Conservation (phyloP, 768 basidiomycete species). For the Boletellus ananiceps region DNA sequence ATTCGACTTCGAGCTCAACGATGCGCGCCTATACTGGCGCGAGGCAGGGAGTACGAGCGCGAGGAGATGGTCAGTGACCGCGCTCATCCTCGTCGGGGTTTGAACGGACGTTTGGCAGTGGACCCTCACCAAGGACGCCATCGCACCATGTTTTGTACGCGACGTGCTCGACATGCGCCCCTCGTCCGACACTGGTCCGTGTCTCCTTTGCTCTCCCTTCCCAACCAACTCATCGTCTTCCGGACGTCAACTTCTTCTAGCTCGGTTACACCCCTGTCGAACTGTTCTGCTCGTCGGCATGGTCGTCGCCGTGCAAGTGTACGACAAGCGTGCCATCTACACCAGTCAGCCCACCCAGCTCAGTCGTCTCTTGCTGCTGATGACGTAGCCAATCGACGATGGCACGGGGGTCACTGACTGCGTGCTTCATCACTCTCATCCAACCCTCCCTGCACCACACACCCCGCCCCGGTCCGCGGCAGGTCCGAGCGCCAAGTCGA, state of each 20-base stretch:
- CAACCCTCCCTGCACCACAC: slow-evolving; percentile 17
- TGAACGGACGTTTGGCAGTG: slow-evolving; percentile 37
- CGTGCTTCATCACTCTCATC: slow-evolving; percentile 38
- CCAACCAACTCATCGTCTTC: neutral
- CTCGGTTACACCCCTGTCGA: slow-evolving; percentile 65
- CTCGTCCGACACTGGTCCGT: slow-evolving; percentile 30
- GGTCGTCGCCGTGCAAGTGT: slow-evolving; percentile 56
- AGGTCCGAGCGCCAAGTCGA: slow-evolving; percentile 2
- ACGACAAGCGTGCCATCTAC: slow-evolving; percentile 59
- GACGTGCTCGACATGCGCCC: slow-evolving; percentile 49
- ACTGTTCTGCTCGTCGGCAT: slow-evolving; percentile 57
- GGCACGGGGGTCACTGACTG: slow-evolving; percentile 74
- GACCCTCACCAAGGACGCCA: slow-evolving; percentile 53
- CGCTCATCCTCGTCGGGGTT: slow-evolving; percentile 3
- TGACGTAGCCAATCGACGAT: slow-evolving; percentile 58
- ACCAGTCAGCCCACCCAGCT: slow-evolving; percentile 35
- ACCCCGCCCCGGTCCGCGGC: slow-evolving; percentile 4
- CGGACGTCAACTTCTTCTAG: slow-evolving; percentile 64
- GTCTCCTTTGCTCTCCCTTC: neutral
- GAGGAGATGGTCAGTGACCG: slow-evolving; percentile 34
- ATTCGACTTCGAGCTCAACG: slow-evolving; percentile 54
- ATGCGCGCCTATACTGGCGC: slow-evolving; percentile 53
- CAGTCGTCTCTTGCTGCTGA: neutral
- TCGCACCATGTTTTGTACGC: slow-evolving; percentile 50
- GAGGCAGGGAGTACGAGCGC: slow-evolving; percentile 36